Base-by-base conservation (phyloP, 2,329 filamentous ascomycete genomes). In the Aspergillus fumigatiaffinis region DNA sequence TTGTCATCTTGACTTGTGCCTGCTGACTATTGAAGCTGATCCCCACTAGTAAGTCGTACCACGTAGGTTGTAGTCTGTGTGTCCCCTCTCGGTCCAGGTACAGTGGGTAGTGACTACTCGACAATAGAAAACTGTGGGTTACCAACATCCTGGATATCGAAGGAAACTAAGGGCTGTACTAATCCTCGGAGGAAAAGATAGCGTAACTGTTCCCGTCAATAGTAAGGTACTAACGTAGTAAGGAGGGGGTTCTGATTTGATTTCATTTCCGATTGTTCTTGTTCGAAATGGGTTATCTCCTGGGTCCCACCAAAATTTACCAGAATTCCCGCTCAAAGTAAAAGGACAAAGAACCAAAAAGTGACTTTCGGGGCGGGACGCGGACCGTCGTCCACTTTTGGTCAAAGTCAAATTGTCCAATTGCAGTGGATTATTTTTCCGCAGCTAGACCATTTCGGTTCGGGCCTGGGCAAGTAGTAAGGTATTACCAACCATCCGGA, bases 321-420 rank as follows among this genome's bases (percentile, higher is more conserved):
- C n/a, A 49, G 20, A 5, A 8, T 26, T 12, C 14, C 21, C 23
- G 3, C 29, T 41, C 14, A 3, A 38, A 52, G 38, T 41, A 8
- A 6, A 28, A 49, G 47, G 20, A 48, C 29, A 42, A 26, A 56
- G 25, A 42, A 52, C 26, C 38, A 20, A 20, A 56, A 57, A 60
- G 56, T 63, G 60, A 65, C 58, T 64, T 63, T 51, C 63, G 62
- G 44, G 63, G 63, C 62, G 62, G 63, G 63, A 64, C 54, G 58
- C 63, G 63, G 63, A 58, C 63, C 63, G 62, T 56, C 61, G 58
- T 56, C 62, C 60, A 65, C 57, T 54, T 54, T 58, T 57, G 53
- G 54, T 55, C 55, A 54, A 44, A 54, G 44, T 47, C 44, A 47
- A 47, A 26, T 47, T 26, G 8, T 20, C 42, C 42, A 46, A 46